Percentiles rank a stretch among this genome's conserved stretches.
phyloP scores from a whole-genome alignment of 345 rosid genomes.

The Eucalyptus camaldulensis region DNA sequence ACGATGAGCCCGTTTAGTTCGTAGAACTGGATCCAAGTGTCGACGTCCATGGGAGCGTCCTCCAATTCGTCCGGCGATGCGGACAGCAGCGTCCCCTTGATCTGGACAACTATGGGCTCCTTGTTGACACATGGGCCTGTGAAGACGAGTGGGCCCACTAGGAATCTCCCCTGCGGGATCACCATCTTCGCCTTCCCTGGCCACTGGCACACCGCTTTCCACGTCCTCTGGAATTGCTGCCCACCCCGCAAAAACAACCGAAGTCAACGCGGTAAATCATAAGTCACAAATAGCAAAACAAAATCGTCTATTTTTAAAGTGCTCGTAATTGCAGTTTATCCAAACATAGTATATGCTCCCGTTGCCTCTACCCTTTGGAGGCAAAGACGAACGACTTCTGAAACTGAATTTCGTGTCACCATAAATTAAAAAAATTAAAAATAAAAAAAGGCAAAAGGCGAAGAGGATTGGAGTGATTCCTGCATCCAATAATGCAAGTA shows the following conservation, averaged over 20 bases:
- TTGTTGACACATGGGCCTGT: slow-evolving; percentile 28
- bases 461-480: background rate
- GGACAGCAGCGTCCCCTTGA: slow-evolving; percentile 24
- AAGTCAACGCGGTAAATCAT: background rate
- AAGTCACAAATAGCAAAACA: background rate
- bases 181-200: slow-evolving; percentile 20
- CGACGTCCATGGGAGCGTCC: background rate
- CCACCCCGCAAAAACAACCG: background rate
- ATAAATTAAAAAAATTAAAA: background rate
- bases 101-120: slow-evolving; percentile 12
- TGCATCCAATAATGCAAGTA: background rate
- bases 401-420: background rate
- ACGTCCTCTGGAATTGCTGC: slow-evolving; percentile 24
- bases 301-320: background rate
- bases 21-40: slow-evolving; percentile 43
- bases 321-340: background rate
- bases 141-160: slow-evolving; percentile 13
- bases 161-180: slow-evolving; percentile 24
- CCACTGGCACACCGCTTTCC: slow-evolving; percentile 19
- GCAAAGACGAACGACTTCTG: background rate
- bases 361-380: background rate
- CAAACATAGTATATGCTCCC: background rate
- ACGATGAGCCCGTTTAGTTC: slow-evolving; percentile 26
- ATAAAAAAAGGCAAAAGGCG: background rate
- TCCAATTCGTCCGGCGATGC: slow-evolving; percentile 1